A percentile compares a stretch with the other conserved stretches of the same genome.
Evolutionary conservation across 2,329 filamentous ascomycete species (phyloP).

Genomic region (Penicillium vulpinum): DNA sequence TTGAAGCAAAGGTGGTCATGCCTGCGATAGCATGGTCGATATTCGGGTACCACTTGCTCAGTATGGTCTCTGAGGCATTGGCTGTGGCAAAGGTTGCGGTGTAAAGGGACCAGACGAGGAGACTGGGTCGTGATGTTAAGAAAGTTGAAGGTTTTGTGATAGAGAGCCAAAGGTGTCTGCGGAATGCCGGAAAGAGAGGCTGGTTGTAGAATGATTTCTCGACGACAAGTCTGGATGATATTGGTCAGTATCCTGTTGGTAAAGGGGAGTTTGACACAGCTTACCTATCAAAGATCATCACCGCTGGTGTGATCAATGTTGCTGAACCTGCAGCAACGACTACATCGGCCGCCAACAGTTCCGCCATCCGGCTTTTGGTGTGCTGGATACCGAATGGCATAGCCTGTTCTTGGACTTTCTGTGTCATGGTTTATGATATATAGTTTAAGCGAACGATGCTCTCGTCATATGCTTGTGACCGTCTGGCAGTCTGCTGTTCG

Average conservation of each 20-base stretch:
- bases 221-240: constrained; percentile 40
- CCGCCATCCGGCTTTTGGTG: constrained; percentile 37
- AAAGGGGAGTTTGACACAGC: constrained; percentile 11
- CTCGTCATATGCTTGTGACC: constrained; percentile 6
- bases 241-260: constrained; percentile 13
- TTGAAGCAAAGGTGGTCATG: constrained; percentile 73
- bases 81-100: constrained; percentile 85
- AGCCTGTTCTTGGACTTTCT: constrained; percentile 26
- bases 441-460: constrained; percentile 6
- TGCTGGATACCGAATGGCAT: constrained; percentile 32
- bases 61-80: constrained; percentile 76
- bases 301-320: constrained; percentile 72
- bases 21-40: constrained; percentile 67
- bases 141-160: constrained; percentile 40
- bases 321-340: constrained; percentile 68
- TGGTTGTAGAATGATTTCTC: constrained; percentile 42
- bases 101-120: constrained; percentile 61
- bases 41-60: constrained; percentile 57
- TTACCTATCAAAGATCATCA: constrained; percentile 80
- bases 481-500: not conserved
- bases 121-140: constrained; percentile 43
- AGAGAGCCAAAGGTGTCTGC: constrained; percentile 36
- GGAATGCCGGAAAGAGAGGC: constrained; percentile 35
- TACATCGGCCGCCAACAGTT: constrained; percentile 61
- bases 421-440: constrained; percentile 24